Evolutionary conservation across 2,329 filamentous ascomycete species (phyloP), one percentile per base, ranked within the genome.

Genomic region (Corynespora cassiicola): DNA sequence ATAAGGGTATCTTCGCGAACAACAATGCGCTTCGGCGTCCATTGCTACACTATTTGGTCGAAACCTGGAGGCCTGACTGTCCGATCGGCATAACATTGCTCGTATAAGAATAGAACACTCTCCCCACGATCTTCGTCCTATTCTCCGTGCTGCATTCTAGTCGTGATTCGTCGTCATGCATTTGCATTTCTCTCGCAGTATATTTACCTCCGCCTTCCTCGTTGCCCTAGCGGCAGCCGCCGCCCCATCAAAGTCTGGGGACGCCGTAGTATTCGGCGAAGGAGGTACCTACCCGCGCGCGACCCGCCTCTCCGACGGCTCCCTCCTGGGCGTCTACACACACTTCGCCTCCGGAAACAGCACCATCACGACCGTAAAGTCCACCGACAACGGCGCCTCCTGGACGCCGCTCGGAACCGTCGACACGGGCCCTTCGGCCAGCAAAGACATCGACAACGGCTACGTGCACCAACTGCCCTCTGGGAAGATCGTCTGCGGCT

Each of bases 391-490:
- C 4, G 76, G 76, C 6, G 59, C 36, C 15, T 38, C 44, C 11
- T 51, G 47, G 47, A 12, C 22, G 4, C 23, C 29, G 5, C 27
- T 35, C 24, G 42, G 45, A 6, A 21, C 16, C 20, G 37, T 49
- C 15, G 36, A 42, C 12, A 42, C 36, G 5, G 37, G 32, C 11
- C 23, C 39, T 4, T 22, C 34, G 10, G 23, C 38, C 16, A 39
- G 36, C 10, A 32, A 36, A 7, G 47, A 51, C 20, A 29, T 51
- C 24, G 47, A 48, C 6, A 73, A 73, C 5, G 50, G 59, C 14
- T 70, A 54, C 45, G 48, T 61, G 2, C 52, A 68, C 26, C 60
- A 69, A 39, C 57, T 68, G 3, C 54, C 63, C n/a, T 36, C 42
- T 35, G 62, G 63, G 10, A 54, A 62, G 5, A 31, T 70, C 14